A percentile compares a stretch with the other conserved stretches of the same genome.
These are phyloP conservation scores for Pseudogymnoascus sp. DNA, from an alignment of 2,329 filamentous ascomycete genomes.

Conservation along the genomic window DNA sequence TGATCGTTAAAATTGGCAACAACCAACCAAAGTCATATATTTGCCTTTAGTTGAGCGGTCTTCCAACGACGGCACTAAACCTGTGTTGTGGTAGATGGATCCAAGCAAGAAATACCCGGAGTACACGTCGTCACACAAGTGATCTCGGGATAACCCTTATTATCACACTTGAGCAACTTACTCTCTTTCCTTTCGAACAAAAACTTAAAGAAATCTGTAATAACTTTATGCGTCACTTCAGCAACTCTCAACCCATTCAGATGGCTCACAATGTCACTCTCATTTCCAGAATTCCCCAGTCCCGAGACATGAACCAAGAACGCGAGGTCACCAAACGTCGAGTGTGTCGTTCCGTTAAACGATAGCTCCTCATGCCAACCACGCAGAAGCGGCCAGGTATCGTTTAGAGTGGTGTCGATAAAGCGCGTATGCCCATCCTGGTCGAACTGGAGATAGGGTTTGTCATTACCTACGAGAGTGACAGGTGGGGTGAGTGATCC, in stretches of 20 bases:
- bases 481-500: slow-evolving; percentile 25
- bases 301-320: slow-evolving; percentile 24
- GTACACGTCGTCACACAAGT: neutral
- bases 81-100: neutral
- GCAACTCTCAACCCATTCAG: slow-evolving; percentile 25
- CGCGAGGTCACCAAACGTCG: slow-evolving; percentile 28
- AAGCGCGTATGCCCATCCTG: neutral
- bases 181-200: slow-evolving; percentile 19
- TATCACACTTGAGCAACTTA: slow-evolving; percentile 12
- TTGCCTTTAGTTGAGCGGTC: too few relatives aligned
- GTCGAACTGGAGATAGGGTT: neutral
- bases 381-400: slow-evolving; percentile 21
- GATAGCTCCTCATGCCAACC: slow-evolving; percentile 29
- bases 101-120: neutral
- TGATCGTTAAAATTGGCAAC: too few relatives aligned
- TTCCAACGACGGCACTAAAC: too few relatives aligned
- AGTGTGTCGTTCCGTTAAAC: slow-evolving; percentile 26
- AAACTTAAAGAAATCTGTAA: slow-evolving; percentile 27
- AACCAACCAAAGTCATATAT: neutral
- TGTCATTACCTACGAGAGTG: neutral
- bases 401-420: slow-evolving; percentile 19
- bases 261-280: slow-evolving; percentile 22
- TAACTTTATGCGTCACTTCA: slow-evolving; percentile 25
- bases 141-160: slow-evolving; percentile 20
- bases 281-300: slow-evolving; percentile 13